Evolutionary conservation across 306 rosid species (phyloP), one percentile per base, ranked within the genome.

Genomic region (Dryas octopetala): DNA sequence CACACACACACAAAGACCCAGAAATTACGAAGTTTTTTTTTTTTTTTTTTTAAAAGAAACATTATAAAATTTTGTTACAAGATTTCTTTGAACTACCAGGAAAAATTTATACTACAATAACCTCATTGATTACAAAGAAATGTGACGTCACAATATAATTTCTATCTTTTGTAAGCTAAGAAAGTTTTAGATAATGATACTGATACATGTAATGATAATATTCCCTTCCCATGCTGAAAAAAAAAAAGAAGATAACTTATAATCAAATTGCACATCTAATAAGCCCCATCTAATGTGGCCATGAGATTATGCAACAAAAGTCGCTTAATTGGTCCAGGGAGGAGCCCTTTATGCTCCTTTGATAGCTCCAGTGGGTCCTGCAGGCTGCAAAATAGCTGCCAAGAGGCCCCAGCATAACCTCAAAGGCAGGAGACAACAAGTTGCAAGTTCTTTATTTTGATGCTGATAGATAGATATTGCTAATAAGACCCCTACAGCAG

Each of bases 401-500:
- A 71, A 43, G 74, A 81, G 66, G 74, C 68, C 58, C 62, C 16
- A 17, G 44, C 47, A 6, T 62, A 40, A 70, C 41, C 62, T 12
- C 66, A 63, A 47, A 44, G 41, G 13, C 5, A 51, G 65, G 62
- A 66, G 40, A 40, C 23, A 17, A 66, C 17, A 71, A 58, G 44
- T 15, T 64, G 46, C 50, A 9, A 28, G 16, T 50, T 71, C 23
- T 65, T 48, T 71, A 15, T 10, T 28, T 65, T 6, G 23, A 76
- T 43, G 57, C 65, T 55, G 63, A 70, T 69, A 54, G 49, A 23
- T 10, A 54, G 19, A 72, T 38, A 71, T 66, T 5, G 17, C 47
- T 66, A 53, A 41, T 47, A 50, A 11, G 57, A 65, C 11, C 15
- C 15, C 84, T 60, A 66, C 83, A 81, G 54, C n/a, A 45, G 8